A percentile compares a stretch with the other conserved stretches of the same genome.
These are phyloP conservation scores for Neurospora sp. DNA, from an alignment of 495 filamentous ascomycete genomes.

Conservation along the genomic window DNA sequence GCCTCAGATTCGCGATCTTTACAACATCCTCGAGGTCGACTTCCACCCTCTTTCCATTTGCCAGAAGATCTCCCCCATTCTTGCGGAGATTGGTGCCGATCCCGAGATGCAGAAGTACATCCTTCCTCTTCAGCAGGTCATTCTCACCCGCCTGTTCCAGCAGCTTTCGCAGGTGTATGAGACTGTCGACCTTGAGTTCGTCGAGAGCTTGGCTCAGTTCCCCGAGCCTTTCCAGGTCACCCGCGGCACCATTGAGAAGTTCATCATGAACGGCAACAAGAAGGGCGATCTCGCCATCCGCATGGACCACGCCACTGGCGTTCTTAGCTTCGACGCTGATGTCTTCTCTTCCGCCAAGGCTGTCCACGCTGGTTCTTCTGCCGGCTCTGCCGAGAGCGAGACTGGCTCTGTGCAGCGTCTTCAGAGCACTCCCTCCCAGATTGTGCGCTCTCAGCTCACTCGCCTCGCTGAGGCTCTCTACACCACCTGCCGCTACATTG, in stretches of 20 bases:
- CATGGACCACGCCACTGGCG: conserved; percentile 86
- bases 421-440: conserved; percentile 95
- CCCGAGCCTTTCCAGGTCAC: conserved; percentile 93
- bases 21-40: conserved; percentile 97
- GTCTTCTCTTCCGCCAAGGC: conserved; percentile 96
- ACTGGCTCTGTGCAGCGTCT: conserved; percentile 80
- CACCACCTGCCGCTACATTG: conserved; percentile 88
- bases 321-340: conserved; percentile 94
- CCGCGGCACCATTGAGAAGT: conserved; percentile 91
- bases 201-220: conserved; percentile 89
- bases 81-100: conserved; percentile 87
- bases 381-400: conserved; percentile 84
- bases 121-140: conserved; percentile 90
- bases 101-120: conserved; percentile 97
- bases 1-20: conserved; percentile 89
- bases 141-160: conserved; percentile 95
- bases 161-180: conserved; percentile 99
- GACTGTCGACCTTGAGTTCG: conserved; percentile 89
- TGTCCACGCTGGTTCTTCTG: conserved; percentile 69
- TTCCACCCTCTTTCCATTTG: conserved; percentile 98
- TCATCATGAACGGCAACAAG: conserved; percentile 99
- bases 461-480: conserved; percentile 86
- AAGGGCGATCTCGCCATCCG: conserved; percentile 97
- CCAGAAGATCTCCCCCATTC: conserved; percentile 96
- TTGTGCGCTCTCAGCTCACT: conserved; percentile 87